Evolutionary conservation across 2,329 filamentous ascomycete genomes (phyloP).

Genomic region (Fusarium equiseti): DNA sequence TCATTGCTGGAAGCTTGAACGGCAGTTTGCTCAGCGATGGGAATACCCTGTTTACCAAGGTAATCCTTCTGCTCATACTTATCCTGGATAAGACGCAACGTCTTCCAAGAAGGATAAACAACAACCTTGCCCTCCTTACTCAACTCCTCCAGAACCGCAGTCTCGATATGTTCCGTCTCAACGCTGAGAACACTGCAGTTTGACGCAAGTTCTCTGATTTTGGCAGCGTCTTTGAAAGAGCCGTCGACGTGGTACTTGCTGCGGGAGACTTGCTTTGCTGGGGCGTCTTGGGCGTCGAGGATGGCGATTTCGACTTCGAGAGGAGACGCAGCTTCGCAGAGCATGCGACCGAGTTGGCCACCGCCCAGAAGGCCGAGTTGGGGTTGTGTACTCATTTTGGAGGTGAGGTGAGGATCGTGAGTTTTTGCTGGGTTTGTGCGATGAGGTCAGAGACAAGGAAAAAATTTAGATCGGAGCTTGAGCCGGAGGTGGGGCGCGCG

Average conservation of each 20-base stretch:
- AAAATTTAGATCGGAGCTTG: slow-evolving; percentile 28
- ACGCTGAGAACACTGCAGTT: slow-evolving; percentile 86
- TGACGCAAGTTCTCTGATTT: slow-evolving; percentile 82
- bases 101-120: slow-evolving; percentile 86
- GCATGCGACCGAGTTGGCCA: slow-evolving; percentile 91
- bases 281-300: slow-evolving; percentile 80
- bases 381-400: slow-evolving; percentile 17
- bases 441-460: slow-evolving; percentile 26
- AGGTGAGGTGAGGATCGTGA: neutral
- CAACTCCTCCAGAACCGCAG: slow-evolving; percentile 88
- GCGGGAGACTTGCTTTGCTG: slow-evolving; percentile 87
- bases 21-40: slow-evolving; percentile 77
- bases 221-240: slow-evolving; percentile 86
- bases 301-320: slow-evolving; percentile 84
- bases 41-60: slow-evolving; percentile 74
- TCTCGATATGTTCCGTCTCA: slow-evolving; percentile 96
- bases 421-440: slow-evolving; percentile 12
- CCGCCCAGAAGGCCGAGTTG: slow-evolving; percentile 66
- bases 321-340: slow-evolving; percentile 82
- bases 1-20: slow-evolving; percentile 65
- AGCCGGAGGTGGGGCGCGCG: slow-evolving; percentile 2
- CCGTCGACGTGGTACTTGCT: slow-evolving; percentile 81
- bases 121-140: slow-evolving; percentile 68
- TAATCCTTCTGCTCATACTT: slow-evolving; percentile 93
- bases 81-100: slow-evolving; percentile 90